Evolutionary conservation across 345 rosid species (phyloP).

Genomic region (Iberis pinnata): DNA sequence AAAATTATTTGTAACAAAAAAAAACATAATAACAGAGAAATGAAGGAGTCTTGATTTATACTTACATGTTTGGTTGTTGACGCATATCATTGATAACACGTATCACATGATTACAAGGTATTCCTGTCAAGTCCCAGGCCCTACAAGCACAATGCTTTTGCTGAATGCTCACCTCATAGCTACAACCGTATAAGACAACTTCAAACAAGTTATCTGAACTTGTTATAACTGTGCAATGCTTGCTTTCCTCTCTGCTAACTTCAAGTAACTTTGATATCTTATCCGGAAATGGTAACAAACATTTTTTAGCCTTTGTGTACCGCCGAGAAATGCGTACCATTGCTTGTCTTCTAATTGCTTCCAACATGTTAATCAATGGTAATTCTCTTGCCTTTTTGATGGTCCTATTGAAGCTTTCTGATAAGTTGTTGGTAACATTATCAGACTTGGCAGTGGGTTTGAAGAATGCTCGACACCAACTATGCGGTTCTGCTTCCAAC

Average conservation of each 20-base stretch:
- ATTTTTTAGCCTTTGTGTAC: background rate
- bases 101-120: background rate
- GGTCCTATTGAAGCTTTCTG: background rate
- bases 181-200: background rate
- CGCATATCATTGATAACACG: background rate
- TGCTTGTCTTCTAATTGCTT: background rate
- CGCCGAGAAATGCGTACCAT: background rate
- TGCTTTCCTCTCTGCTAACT: background rate
- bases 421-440: background rate
- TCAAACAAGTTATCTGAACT: background rate
- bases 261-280: background rate
- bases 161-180: background rate
- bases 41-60: too few relatives aligned
- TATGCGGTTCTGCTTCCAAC: background rate
- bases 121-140: background rate
- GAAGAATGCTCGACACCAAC: background rate
- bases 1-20: too few relatives aligned
- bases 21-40: background rate
- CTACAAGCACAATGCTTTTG: background rate
- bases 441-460: background rate
- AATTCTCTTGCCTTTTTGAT: background rate
- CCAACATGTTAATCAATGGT: background rate
- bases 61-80: background rate
- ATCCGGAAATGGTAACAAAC: background rate
- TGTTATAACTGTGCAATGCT: background rate